Conservation (phyloP, 768 basidiomycete genomes). For the Auricularia auricula-judae region DNA sequence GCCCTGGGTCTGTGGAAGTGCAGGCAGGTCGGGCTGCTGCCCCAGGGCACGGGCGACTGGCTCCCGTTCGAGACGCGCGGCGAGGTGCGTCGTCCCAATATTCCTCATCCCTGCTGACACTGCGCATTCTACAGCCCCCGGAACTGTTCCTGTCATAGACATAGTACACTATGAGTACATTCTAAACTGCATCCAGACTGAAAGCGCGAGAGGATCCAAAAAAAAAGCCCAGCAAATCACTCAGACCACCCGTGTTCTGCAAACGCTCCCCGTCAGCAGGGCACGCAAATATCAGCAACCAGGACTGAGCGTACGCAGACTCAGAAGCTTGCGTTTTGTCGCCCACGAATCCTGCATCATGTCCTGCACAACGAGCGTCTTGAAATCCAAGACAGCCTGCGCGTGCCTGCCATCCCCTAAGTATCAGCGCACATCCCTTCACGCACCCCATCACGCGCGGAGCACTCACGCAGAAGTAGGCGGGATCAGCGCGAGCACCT, state of each 20-base stretch:
- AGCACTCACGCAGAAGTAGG: not conserved
- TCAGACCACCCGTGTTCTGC: not conserved
- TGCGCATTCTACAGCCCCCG: not conserved
- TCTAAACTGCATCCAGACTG: not conserved
- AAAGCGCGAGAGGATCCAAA: not conserved
- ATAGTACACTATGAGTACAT: not conserved
- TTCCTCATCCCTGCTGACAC: not conserved
- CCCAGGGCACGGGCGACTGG: constrained; percentile 90
- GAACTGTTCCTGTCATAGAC: constrained; percentile 5
- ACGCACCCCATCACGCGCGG: not conserved
- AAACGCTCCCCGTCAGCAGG: no score
- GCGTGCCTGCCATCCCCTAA: not conserved
- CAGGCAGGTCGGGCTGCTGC: constrained; percentile 81
- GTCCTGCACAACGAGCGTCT: not conserved
- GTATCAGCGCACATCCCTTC: not conserved
- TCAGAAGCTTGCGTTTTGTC: not conserved
- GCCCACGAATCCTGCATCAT: not conserved
- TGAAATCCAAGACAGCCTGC: not conserved
- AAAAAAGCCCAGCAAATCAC: not conserved
- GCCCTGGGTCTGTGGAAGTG: constrained; percentile 89
- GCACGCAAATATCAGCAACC: not conserved
- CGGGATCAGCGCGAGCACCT: not conserved
- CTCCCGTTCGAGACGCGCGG: constrained; percentile 82
- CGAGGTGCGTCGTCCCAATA: constrained; percentile 32
- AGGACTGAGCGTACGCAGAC: not conserved